Evolutionary conservation across 2,329 filamentous ascomycete genomes (phyloP).

Genomic region (Fusarium sp.): DNA sequence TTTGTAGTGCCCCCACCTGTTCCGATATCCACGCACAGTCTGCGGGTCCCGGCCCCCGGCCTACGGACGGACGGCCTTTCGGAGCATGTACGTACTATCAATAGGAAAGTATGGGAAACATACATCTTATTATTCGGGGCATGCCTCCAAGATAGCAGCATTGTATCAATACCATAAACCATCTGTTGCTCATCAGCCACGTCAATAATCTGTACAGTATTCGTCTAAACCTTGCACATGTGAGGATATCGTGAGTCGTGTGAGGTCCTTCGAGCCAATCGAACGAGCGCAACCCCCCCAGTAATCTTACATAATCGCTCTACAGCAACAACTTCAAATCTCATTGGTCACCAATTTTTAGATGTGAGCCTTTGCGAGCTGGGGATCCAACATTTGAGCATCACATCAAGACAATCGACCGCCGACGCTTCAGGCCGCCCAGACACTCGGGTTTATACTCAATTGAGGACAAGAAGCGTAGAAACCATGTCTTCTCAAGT

Average conservation of each 20-base stretch:
- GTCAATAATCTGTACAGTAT: background rate
- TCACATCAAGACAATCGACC: slow-evolving; percentile 23
- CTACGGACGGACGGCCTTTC: slow-evolving; percentile 1
- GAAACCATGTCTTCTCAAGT: slow-evolving; percentile 54
- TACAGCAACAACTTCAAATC: background rate
- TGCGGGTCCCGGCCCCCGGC: slow-evolving; percentile 34
- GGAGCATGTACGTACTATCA: background rate
- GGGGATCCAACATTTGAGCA: slow-evolving; percentile 21
- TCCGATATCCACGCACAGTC: slow-evolving; percentile 6
- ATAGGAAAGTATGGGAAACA: background rate
- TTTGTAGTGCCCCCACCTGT: slow-evolving; percentile 29
- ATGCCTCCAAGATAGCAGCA: background rate
- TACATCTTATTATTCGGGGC: background rate
- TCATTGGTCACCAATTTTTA: slow-evolving; percentile 42
- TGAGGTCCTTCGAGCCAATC: slow-evolving; percentile 24
- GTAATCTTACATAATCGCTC: slow-evolving; percentile 34
- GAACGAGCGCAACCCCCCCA: background rate
- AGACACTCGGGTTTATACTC: background rate
- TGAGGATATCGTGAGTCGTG: slow-evolving; percentile 18
- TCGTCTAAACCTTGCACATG: slow-evolving; percentile 1
- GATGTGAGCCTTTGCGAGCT: slow-evolving; percentile 21
- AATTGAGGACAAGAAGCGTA: background rate
- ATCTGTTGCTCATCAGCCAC: background rate
- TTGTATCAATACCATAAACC: background rate
- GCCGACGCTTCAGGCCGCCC: slow-evolving; percentile 6